Evolutionary conservation across 768 basidiomycete species (phyloP).

Genomic region (Lyophyllum semitale): DNA sequence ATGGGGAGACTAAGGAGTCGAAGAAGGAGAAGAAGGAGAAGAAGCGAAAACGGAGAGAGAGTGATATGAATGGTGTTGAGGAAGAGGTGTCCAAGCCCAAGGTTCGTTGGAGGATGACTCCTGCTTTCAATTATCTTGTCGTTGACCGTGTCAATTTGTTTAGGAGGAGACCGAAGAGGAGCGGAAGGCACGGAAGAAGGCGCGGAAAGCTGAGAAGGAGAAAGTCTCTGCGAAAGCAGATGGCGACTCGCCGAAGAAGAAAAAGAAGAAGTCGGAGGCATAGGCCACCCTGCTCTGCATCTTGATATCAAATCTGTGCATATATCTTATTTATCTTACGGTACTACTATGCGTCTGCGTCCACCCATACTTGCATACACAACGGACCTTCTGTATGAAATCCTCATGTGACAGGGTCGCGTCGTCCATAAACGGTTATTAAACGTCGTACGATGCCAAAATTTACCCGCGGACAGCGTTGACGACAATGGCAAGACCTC

Average conservation of each 20-base stretch:
- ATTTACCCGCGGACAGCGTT: constrained; percentile 4
- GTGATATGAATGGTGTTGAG: constrained; percentile 49
- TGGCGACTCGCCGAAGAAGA: constrained; percentile 55
- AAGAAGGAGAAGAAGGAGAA: constrained; percentile 41
- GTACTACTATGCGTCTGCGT: neutral
- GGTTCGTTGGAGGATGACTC: constrained; percentile 32
- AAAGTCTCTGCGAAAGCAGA: constrained; percentile 45
- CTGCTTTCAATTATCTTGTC: constrained; percentile 1
- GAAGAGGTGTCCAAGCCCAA: constrained; percentile 38
- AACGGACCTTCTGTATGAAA: too few relatives aligned
- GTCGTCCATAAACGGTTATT: neutral
- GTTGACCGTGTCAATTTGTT: constrained; percentile 7
- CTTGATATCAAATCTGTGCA: constrained; percentile 17
- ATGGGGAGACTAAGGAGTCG: constrained; percentile 36
- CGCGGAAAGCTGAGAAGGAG: constrained; percentile 76
- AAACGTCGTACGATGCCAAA: constrained; percentile 21
- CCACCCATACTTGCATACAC: too few relatives aligned
- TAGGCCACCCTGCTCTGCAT: constrained; percentile 21
- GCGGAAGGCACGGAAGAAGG: constrained; percentile 78
- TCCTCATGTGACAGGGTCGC: constrained; percentile 10
- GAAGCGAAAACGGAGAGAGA: constrained; percentile 60
- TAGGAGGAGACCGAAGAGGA: constrained; percentile 81
- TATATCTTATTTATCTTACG: constrained; percentile 18
- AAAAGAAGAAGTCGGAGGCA: constrained; percentile 57
- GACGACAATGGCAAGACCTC: constrained; percentile 28